A percentile compares a stretch with the other conserved stretches of the same genome.
phyloP scores from a whole-genome alignment of 2,329 filamentous ascomycete species.

The Rhynchosporium graminicola region DNA sequence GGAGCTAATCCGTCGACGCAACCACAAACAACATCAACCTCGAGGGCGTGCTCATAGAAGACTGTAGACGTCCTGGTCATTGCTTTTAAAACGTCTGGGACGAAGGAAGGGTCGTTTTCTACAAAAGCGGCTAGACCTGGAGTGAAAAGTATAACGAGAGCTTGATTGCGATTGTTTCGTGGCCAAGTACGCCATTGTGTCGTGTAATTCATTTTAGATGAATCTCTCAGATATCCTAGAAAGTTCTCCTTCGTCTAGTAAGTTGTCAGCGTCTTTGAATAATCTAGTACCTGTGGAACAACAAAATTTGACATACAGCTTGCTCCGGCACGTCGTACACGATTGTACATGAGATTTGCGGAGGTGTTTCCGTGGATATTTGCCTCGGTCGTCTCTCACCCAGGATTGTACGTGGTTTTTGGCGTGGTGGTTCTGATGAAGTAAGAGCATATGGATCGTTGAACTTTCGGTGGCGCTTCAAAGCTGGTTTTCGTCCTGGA shows the following conservation, averaged over 20 bases:
- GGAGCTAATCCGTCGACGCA: slow-evolving; percentile 57
- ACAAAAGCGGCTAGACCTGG: slow-evolving; percentile 38
- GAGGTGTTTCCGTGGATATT: neutral
- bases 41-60: slow-evolving; percentile 7
- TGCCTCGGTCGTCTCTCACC: too few species aligned
- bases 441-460: too few species aligned
- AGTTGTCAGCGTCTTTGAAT: neutral
- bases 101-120: slow-evolving; percentile 36
- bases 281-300: neutral
- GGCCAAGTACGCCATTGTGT: neutral
- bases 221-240: neutral
- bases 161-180: slow-evolving; percentile 13
- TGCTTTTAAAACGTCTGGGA: slow-evolving; percentile 32
- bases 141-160: slow-evolving; percentile 41
- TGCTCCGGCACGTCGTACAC: slow-evolving; percentile 6
- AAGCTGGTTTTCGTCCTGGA: too few species aligned
- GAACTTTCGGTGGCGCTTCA: too few species aligned
- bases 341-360: slow-evolving; percentile 1
- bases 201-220: neutral
- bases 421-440: too few species aligned
- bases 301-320: neutral
- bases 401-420: too few species aligned
- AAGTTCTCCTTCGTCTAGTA: slow-evolving; percentile 7
- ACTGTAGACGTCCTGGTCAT: neutral
- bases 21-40: slow-evolving; percentile 53